Base-by-base conservation (phyloP, 169 alveolate species). In the Babesia ovata region DNA sequence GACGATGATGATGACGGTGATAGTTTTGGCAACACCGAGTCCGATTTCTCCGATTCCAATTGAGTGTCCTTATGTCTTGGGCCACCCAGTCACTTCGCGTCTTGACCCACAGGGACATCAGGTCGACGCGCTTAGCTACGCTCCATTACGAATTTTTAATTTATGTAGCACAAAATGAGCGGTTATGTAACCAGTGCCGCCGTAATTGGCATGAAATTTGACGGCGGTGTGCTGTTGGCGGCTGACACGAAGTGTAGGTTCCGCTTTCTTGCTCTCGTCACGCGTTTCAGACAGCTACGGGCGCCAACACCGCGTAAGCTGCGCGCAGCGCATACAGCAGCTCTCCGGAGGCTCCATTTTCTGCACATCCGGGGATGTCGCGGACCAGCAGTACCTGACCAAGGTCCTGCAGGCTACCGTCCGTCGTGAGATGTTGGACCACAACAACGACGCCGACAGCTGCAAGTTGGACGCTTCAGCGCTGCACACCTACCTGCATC, bases 1-100 rank as follows among this genome's bases (percentile, higher is more conserved):
- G 91, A 86, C 17, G 91, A 72, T 21, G 85, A 86, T 48, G 81
- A 79, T 29, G 94, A 90, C 28, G 91, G 77, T 7, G 88, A 81
- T 50, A 75, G 90, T 28, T 73, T 75, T 44, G 90, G 63, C 42
- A 59, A 83, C 61, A 66, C 90, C 11, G 85, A 83, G 39, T 75
- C 84, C 33, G 48, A 70, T 46, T 57, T 70, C 56, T 75, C 90
- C 21, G 90, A 83, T 28, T 75, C 86, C 16, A 72, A 73, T 26
- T 83, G 67, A 69, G 22, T 12, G n/a, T 61, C 36, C 42, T 2
- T 21, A 16, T 14, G 50, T 10, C n/a, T 22, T 19, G 28, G 21
- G 46, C 67, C 22, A 56, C 66, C n/a, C 66, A 26, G 66, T 65
- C 76, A 28, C 65, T 3, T 56, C 54, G 48, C 63, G 19, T 50